Percentiles rank a stretch among this genome's conserved stretches.
These are phyloP conservation scores for Triticum urartu DNA, from an alignment of 176 grass and related monocot genomes.

Conservation along the genomic window DNA sequence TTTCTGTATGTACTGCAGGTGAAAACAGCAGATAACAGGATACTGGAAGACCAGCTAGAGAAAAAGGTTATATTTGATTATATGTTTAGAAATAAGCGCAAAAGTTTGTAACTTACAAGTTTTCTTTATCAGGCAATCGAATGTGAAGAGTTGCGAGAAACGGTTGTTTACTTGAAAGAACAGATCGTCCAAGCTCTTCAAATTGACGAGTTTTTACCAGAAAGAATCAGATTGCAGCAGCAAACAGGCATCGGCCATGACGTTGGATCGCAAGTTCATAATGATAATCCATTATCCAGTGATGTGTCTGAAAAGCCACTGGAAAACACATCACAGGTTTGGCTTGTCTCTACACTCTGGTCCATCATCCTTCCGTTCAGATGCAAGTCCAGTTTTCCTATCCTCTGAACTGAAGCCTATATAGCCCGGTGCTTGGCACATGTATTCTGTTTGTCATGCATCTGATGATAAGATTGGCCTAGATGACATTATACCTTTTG, in stretches of 20 bases:
- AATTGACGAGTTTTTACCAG: slow-evolving; percentile 46
- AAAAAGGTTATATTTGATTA: slow-evolving; percentile 58
- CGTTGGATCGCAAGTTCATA: slow-evolving; percentile 36
- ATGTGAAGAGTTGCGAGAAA: slow-evolving; percentile 70
- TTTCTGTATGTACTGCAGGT: slow-evolving; percentile 60
- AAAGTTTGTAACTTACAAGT: neutral
- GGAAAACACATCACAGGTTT: slow-evolving; percentile 50
- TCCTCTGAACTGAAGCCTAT: too few relatives aligned
- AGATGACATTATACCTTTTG: too few relatives aligned
- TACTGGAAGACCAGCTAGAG: slow-evolving; percentile 91
- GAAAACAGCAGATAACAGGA: slow-evolving; percentile 91
- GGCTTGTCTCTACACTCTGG: slow-evolving; percentile 13
- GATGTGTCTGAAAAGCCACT: slow-evolving; percentile 42
- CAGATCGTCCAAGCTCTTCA: slow-evolving; percentile 63
- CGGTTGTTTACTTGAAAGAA: slow-evolving; percentile 67
- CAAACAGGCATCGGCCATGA: slow-evolving; percentile 34
- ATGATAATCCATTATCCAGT: slow-evolving; percentile 33
- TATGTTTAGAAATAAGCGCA: slow-evolving; percentile 14
- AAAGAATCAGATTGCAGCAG: slow-evolving; percentile 33
- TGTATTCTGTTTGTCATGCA: too few relatives aligned
- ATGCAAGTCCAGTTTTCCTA: neutral
- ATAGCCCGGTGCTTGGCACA: too few relatives aligned
- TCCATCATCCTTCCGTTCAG: neutral
- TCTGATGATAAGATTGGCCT: too few relatives aligned
- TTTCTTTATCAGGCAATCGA: slow-evolving; percentile 60